phyloP scores from a whole-genome alignment of 768 basidiomycete genomes.

The Tephrocybe sp. region DNA sequence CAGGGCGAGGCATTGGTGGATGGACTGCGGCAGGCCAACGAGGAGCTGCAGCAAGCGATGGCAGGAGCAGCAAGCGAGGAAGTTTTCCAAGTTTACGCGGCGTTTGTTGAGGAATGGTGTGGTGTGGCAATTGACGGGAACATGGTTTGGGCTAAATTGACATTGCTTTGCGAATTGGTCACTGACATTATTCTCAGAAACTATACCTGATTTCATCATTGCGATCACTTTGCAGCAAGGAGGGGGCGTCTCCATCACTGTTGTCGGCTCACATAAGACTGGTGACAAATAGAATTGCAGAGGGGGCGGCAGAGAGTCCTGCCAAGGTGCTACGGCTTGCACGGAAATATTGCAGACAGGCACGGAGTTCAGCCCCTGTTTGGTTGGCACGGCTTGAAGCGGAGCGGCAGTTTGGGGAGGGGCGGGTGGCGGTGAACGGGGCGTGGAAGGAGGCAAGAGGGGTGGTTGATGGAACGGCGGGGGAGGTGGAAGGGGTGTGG shows the following conservation, averaged over 20 bases:
- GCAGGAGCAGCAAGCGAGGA: slow-evolving; percentile 22
- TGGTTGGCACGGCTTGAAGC: slow-evolving; percentile 55
- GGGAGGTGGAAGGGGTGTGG: slow-evolving; percentile 45
- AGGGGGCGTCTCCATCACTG: slow-evolving; percentile 27
- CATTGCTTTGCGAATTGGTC: slow-evolving; percentile 31
- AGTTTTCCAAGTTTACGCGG: slow-evolving; percentile 38
- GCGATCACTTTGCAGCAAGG: slow-evolving; percentile 28
- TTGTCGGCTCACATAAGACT: slow-evolving; percentile 31
- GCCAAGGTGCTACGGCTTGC: slow-evolving; percentile 40
- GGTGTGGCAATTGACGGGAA: slow-evolving; percentile 44
- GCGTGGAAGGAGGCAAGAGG: slow-evolving; percentile 48
- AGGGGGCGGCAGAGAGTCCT: slow-evolving; percentile 17
- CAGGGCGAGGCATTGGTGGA: slow-evolving; percentile 37
- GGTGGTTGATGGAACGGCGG: slow-evolving; percentile 28
- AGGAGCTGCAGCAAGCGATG: slow-evolving; percentile 32
- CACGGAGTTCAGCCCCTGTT: slow-evolving; percentile 37
- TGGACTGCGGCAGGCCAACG: slow-evolving; percentile 36
- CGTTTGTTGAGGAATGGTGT: slow-evolving; percentile 57
- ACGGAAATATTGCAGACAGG: slow-evolving; percentile 43
- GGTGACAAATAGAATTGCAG: slow-evolving; percentile 20
- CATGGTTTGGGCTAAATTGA: slow-evolving; percentile 40
- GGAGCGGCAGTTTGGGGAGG: slow-evolving; percentile 30
- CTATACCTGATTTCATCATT: slow-evolving; percentile 52
- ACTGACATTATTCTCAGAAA: slow-evolving; percentile 43
- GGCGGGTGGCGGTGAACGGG: slow-evolving; percentile 23